These are phyloP conservation scores for Talaromyces sp. DNA, from an alignment of 2,329 filamentous ascomycete genomes.

Conservation along the genomic window DNA sequence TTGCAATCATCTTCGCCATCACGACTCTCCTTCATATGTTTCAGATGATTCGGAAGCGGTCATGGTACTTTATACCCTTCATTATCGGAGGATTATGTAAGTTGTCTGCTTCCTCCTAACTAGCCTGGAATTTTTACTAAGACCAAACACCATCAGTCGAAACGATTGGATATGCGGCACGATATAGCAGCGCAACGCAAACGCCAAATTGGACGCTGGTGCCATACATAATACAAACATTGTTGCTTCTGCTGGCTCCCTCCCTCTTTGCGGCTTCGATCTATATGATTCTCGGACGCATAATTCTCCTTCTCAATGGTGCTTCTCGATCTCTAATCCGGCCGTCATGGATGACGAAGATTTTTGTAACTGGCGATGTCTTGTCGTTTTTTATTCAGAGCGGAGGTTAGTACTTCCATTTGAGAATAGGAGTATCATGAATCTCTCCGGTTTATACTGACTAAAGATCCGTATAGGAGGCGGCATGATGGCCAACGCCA, in stretches of 20 bases:
- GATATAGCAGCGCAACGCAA: conserved; percentile 9
- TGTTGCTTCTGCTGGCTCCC: conserved; percentile 32
- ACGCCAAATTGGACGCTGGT: conserved; percentile 2
- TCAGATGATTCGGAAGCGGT: conserved; percentile 42
- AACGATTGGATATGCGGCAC: conserved; percentile 5
- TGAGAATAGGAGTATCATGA: not conserved
- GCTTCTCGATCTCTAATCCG: conserved; percentile 25
- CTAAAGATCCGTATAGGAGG: conserved; percentile 20
- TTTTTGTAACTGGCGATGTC: conserved; percentile 33
- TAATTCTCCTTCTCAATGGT: conserved; percentile 27
- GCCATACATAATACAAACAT: not conserved
- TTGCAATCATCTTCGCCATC: conserved; percentile 46
- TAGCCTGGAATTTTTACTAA: not conserved
- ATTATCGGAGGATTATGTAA: conserved; percentile 39
- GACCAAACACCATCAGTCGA: not conserved
- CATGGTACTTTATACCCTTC: conserved; percentile 49
- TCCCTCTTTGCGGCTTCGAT: conserved; percentile 36
- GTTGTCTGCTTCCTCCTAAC: conserved; percentile 15
- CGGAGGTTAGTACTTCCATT: conserved; percentile 19
- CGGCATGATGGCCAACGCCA: conserved; percentile 14
- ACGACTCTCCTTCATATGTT: conserved; percentile 43
- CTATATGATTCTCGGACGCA: conserved; percentile 35
- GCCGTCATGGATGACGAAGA: conserved; percentile 32
- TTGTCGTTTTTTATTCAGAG: conserved; percentile 34
- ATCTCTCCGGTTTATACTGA: not conserved